Conservation (phyloP, 192 early-diverging fungal species). For the Polychytrium aggregatum region DNA sequence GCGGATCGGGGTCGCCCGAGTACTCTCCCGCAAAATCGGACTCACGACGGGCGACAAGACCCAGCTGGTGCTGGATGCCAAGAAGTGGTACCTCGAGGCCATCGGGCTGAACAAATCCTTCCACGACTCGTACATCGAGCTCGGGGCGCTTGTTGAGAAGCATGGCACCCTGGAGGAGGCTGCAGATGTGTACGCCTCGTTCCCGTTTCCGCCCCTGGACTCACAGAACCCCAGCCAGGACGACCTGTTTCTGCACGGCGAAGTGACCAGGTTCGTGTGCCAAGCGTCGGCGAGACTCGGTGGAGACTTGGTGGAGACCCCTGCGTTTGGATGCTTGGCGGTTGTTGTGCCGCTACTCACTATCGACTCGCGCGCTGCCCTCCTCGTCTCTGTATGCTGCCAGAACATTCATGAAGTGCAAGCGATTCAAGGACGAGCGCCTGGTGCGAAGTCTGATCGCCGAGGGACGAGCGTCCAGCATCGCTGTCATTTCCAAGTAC, state of each 20-base stretch:
- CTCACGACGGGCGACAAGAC: too few species aligned
- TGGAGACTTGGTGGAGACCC: too few species aligned
- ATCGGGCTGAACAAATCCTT: conserved; percentile 6
- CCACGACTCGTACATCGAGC: conserved; percentile 41
- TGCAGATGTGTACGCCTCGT: conserved; percentile 17
- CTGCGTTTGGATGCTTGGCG: too few species aligned
- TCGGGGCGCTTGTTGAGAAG: conserved; percentile 22
- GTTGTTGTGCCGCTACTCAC: too few species aligned
- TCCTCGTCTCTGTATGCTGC: too few species aligned
- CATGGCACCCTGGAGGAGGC: conserved; percentile 9
- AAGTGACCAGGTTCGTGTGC: conserved; percentile 28
- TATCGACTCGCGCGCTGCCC: too few species aligned
- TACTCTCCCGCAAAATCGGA: too few species aligned
- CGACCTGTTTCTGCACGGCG: conserved; percentile 30
- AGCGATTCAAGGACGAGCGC: conserved; percentile 25
- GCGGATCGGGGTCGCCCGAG: too few species aligned
- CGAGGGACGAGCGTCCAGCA: conserved; percentile 24
- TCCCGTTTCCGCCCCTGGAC: conserved; percentile 18
- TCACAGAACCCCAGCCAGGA: conserved; percentile 14
- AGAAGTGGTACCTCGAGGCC: conserved; percentile 11
- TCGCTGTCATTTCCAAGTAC: conserved; percentile 25
- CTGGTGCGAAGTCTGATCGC: conserved; percentile 25
- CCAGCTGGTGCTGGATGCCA: too few species aligned
- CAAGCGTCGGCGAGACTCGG: too few species aligned
- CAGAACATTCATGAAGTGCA: conserved; percentile 38